phyloP scores from a whole-genome alignment of 371 early-diverging fungal species.

The Mucor mucedo region DNA sequence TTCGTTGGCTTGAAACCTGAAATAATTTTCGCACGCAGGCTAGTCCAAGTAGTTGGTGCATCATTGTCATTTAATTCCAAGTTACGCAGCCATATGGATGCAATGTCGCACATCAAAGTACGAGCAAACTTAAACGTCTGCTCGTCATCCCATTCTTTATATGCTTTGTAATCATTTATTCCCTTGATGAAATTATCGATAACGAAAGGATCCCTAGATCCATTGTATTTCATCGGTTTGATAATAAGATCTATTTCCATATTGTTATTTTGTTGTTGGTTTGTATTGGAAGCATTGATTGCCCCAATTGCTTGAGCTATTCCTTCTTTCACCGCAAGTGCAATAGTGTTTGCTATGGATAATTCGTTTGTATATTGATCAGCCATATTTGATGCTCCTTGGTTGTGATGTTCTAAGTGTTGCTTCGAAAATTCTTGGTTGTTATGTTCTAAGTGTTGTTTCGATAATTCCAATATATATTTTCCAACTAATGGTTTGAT shows the following conservation, averaged over 20 bases:
- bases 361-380: no score
- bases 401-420: no score
- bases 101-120: not conserved
- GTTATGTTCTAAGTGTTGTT: no score
- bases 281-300: no score
- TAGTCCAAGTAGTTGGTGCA: not conserved
- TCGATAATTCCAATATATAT: no score
- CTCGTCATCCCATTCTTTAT: not conserved
- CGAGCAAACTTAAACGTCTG: not conserved
- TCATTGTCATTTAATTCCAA: not conserved
- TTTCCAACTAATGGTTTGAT: no score
- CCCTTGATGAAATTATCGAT: not conserved
- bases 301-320: no score
- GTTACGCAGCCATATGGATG: not conserved
- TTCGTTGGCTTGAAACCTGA: not conserved
- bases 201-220: conserved; percentile 2
- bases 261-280: no score
- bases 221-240: conserved; percentile 1
- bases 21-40: not conserved
- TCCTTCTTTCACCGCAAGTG: no score
- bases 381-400: no score
- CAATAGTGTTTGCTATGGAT: no score
- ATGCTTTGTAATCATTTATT: not conserved
- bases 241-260: not conserved
- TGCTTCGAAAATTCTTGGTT: no score